phyloP scores from a whole-genome alignment of 345 rosid species.

The Noccaea bulbosa region DNA sequence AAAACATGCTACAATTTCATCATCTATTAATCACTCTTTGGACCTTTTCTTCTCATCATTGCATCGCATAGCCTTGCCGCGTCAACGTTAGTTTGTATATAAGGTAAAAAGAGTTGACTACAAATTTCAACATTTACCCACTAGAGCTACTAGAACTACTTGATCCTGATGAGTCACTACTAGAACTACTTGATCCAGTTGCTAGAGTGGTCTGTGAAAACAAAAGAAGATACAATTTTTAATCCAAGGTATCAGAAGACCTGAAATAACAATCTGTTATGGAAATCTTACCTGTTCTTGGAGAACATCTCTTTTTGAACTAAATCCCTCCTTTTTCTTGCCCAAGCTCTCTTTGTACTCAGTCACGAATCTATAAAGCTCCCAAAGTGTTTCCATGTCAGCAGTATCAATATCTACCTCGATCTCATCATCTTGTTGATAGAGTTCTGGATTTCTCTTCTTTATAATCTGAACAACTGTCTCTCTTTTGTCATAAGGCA shows the following conservation, averaged over 20 bases:
- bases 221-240: slow-evolving; percentile 30
- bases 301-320: slow-evolving; percentile 44
- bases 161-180: slow-evolving; percentile 44
- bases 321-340: slow-evolving; percentile 52
- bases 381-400: slow-evolving; percentile 87
- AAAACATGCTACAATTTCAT: slow-evolving; percentile 4
- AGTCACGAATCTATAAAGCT: slow-evolving; percentile 68
- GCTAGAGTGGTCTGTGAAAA: slow-evolving; percentile 24
- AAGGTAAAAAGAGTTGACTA: slow-evolving; percentile 3
- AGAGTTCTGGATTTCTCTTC: slow-evolving; percentile 73
- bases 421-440: slow-evolving; percentile 83
- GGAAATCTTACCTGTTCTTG: slow-evolving; percentile 44
- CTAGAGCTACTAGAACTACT: too few species aligned
- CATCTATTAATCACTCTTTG: background rate
- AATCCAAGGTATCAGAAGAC: slow-evolving; percentile 14
- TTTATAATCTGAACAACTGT: slow-evolving; percentile 79
- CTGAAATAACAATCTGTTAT: slow-evolving; percentile 18
- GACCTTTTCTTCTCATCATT: slow-evolving; percentile 45
- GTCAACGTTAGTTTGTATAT: slow-evolving; percentile 49
- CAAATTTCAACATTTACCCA: slow-evolving; percentile 38
- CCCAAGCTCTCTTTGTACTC: slow-evolving; percentile 55
- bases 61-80: slow-evolving; percentile 71
- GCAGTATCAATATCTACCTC: slow-evolving; percentile 86
- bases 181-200: slow-evolving; percentile 47
- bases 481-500: slow-evolving; percentile 82